Evolutionary conservation across 106 monocot species (phyloP).

Genomic region (Vanilla planifolia): DNA sequence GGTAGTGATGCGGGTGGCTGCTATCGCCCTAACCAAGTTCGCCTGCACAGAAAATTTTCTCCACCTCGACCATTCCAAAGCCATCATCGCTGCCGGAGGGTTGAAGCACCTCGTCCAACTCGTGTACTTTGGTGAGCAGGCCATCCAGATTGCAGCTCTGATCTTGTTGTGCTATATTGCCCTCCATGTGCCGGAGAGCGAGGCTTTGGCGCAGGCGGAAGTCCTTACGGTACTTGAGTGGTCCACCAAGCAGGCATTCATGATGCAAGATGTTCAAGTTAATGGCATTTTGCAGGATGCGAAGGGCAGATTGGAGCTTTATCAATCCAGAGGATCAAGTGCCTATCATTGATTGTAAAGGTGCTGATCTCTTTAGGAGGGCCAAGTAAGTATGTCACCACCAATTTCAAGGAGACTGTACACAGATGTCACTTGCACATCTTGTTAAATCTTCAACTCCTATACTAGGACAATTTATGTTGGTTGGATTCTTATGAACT

Average conservation of each 20-base stretch:
- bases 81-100: conserved; percentile 70
- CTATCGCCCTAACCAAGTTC: conserved; percentile 66
- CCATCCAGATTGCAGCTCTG: conserved; percentile 48
- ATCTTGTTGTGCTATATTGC: conserved; percentile 69
- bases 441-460: no score
- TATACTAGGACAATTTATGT: background rate
- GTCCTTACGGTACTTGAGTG: conserved; percentile 64
- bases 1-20: conserved; percentile 45
- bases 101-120: conserved; percentile 75
- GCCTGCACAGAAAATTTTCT: conserved; percentile 81
- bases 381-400: background rate
- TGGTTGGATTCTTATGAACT: background rate
- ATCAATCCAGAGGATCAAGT: conserved; percentile 64
- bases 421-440: background rate
- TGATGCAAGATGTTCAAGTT: conserved; percentile 39
- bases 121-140: conserved; percentile 71
- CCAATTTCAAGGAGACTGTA: background rate
- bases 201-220: conserved; percentile 64
- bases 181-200: conserved; percentile 67
- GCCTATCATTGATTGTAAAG: conserved; percentile 44
- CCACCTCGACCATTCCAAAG: conserved; percentile 66
- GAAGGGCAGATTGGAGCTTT: conserved; percentile 76
- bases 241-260: conserved; percentile 59
- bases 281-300: conserved; percentile 58
- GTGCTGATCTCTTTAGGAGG: background rate